Evolutionary conservation across 2,329 filamentous ascomycete genomes (phyloP).

Genomic region (Sarocladiaceae sp.): DNA sequence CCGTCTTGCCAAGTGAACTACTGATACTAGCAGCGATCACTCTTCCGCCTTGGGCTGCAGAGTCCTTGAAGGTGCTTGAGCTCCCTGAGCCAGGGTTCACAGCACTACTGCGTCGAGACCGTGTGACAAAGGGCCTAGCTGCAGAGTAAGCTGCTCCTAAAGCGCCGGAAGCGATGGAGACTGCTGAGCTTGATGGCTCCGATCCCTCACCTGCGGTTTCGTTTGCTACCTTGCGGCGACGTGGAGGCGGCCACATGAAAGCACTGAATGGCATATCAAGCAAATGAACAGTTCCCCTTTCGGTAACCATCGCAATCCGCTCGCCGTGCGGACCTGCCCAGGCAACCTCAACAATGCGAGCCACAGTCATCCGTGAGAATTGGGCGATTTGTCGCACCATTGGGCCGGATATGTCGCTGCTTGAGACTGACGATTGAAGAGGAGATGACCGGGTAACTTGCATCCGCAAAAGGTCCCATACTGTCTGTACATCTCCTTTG

Average conservation of each 20-base stretch:
- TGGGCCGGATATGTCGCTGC: constrained; percentile 43
- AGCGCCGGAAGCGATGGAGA: constrained; percentile 67
- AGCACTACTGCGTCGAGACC: constrained; percentile 39
- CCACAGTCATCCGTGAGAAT: constrained; percentile 87
- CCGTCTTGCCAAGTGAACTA: constrained; percentile 70
- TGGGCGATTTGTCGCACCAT: constrained; percentile 80
- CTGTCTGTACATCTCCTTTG: constrained; percentile 77
- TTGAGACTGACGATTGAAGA: constrained; percentile 44
- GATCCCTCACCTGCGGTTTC: constrained; percentile 43
- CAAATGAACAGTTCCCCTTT: constrained; percentile 91
- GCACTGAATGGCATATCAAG: constrained; percentile 80
- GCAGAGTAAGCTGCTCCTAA: constrained; percentile 67
- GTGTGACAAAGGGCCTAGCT: constrained; percentile 55
- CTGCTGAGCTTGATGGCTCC: constrained; percentile 49
- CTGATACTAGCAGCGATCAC: constrained; percentile 70
- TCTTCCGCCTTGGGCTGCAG: constrained; percentile 66
- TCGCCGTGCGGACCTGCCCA: constrained; percentile 83
- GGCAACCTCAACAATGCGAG: constrained; percentile 82
- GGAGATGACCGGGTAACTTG: constrained; percentile 60
- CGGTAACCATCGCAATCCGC: constrained; percentile 82
- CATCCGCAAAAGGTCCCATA: constrained; percentile 73
- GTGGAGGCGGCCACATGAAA: constrained; percentile 81
- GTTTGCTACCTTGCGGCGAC: constrained; percentile 41
- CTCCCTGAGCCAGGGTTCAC: constrained; percentile 32
- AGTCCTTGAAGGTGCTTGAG: constrained; percentile 44